Evolutionary conservation across 352 stramenopile genomes (phyloP).

Genomic region (Plasmopara halstedii): DNA sequence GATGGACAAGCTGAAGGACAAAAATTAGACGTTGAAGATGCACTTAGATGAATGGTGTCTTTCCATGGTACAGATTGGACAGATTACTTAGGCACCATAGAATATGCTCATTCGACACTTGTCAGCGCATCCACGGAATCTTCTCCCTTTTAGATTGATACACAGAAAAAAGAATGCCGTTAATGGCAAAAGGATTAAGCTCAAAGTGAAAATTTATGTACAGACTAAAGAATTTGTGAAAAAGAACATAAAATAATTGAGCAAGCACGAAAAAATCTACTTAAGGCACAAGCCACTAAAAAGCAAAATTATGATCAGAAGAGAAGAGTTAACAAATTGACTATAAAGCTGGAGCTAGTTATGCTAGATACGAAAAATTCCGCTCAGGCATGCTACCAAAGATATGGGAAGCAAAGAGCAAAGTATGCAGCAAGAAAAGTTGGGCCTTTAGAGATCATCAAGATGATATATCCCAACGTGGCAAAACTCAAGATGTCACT

Average conservation of each 20-base stretch:
- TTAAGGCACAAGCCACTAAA: background rate
- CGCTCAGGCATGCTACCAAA: background rate
- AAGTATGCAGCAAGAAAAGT: too few relatives aligned
- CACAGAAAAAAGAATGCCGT: slow-evolving; percentile 2
- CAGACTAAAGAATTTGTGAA: background rate
- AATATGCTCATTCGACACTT: slow-evolving; percentile 10
- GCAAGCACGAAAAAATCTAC: background rate
- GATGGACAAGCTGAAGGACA: slow-evolving; percentile 13
- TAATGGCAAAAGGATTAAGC: slow-evolving; percentile 1
- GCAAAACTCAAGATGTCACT: background rate
- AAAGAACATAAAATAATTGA: background rate
- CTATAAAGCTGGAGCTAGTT: slow-evolving; percentile 5
- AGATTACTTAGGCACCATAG: slow-evolving; percentile 5
- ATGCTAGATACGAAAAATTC: slow-evolving; percentile 12
- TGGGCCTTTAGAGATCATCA: background rate
- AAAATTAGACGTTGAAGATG: slow-evolving; percentile 14
- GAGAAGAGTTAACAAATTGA: background rate
- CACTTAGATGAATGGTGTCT: slow-evolving; percentile 12
- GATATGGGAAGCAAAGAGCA: background rate
- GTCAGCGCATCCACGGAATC: slow-evolving; percentile 3
- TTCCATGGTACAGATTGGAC: slow-evolving; percentile 6
- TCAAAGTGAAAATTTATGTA: background rate
- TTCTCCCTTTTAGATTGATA: slow-evolving; percentile 9
- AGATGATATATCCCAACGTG: background rate
- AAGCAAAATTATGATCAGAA: slow-evolving; percentile 15